These are phyloP conservation scores for Ophiostoma angusticollis DNA, from an alignment of 2,329 filamentous ascomycete species.

Conservation along the genomic window DNA sequence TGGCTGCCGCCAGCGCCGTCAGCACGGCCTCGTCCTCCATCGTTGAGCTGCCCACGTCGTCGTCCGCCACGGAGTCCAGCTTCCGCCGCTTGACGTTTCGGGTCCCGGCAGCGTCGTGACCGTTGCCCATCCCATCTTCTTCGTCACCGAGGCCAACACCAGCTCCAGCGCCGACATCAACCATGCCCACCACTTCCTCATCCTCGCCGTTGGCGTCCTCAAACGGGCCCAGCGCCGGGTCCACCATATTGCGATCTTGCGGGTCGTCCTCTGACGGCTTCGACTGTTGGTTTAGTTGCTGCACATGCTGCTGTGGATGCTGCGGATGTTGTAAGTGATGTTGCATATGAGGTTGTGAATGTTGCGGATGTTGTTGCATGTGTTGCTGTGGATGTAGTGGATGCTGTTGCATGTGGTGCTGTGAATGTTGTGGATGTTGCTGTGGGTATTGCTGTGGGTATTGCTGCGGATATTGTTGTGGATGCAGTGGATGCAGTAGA, in stretches of 20 bases:
- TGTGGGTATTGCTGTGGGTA: slow-evolving; percentile 1
- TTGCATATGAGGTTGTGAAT: neutral
- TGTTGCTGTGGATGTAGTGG: neutral
- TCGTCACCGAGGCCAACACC: neutral
- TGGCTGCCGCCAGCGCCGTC: slow-evolving; percentile 31
- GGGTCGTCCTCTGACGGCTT: neutral
- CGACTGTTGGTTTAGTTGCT: slow-evolving; percentile 7
- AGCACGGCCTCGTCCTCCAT: slow-evolving; percentile 37
- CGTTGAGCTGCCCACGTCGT: slow-evolving; percentile 22
- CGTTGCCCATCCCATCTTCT: slow-evolving; percentile 16
- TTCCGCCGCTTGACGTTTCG: slow-evolving; percentile 29
- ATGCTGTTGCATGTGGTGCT: slow-evolving; percentile 4
- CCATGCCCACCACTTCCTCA: neutral
- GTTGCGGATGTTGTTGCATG: neutral
- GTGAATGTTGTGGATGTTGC: slow-evolving; percentile 5
- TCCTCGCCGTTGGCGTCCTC: slow-evolving; percentile 9
- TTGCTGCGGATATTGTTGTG: slow-evolving; percentile 5
- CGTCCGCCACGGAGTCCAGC: slow-evolving; percentile 24
- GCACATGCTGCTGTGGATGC: neutral
- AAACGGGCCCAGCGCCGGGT: neutral
- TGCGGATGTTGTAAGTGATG: slow-evolving; percentile 9
- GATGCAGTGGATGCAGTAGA: neutral
- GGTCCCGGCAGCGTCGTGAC: slow-evolving; percentile 17
- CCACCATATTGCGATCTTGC: slow-evolving; percentile 1
- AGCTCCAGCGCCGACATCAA: neutral